Base-by-base conservation (phyloP, 1,284 basidiomycete species). In the Pyrrhoderma noxium region DNA sequence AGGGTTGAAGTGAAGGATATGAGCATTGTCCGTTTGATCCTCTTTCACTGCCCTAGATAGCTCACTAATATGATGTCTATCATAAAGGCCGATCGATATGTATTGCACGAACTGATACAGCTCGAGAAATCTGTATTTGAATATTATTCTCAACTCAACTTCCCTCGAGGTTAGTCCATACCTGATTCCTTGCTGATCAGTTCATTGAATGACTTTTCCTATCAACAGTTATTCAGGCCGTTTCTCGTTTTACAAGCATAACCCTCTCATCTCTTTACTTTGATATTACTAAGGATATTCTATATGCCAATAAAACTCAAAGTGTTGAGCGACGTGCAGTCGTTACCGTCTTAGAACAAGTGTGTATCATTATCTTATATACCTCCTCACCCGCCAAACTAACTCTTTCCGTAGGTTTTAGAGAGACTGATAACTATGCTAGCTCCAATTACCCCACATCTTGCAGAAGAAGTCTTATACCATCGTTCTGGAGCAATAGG, bases 391-490 rank as follows among this genome's bases (percentile, higher is more conserved):
- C 27, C 36, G 40, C 56, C 35, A 27, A 4, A 14, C 35, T 41
- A 14, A 34, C 27, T 22, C 19, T 16, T 37, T 5, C n/a, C 23
- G 3, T 61, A 93, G 89, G 73, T 86, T 35, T 65, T 97, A 46
- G 67, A 72, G 21, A 82, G 80, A 0, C 77, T 93, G 67, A 79
- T 79, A 0, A 76, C 75, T 4, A 75, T 93, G 13, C 71, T 95
- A 40, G 90, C 92, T 0, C 96, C 95, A 0, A 83, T 98, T 23
- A 73, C 89, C 3, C 95, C 96, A 2, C 89, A 96, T 63, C 76
- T 98, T 2, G 89, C 92, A 0, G 94, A 98, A 68, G 95, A 99
- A 64, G 80, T 96, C 45, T 76, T 89, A 59, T 73, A 80, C 42
- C 72, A 64, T 23, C 64, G 68, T 57, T 61, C 68, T 51, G 58